Evolutionary conservation across 495 filamentous ascomycete species (phyloP), one percentile per base, ranked within the genome.

Genomic region (Xylona heveae): DNA sequence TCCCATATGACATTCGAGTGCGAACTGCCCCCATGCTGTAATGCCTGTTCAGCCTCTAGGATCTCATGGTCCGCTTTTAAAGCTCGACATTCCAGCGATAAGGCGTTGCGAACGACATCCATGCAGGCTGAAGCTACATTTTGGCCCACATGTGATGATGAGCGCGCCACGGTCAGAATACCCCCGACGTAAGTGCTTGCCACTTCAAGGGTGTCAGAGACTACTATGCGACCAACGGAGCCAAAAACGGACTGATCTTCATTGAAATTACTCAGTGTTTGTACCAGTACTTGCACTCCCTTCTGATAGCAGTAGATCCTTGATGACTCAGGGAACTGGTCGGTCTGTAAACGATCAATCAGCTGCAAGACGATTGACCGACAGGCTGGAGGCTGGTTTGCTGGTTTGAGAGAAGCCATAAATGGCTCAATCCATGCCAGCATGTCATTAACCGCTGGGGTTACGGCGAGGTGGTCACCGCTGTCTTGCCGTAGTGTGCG

Each of bases 1-100:
- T 80, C 71, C 84, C 83, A 92, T 19, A 90, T 67, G 1, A 58
- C 50, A 2, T 67, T 55, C 0, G 72, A 75, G 38, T 75, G 66
- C 4, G 69, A 64, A 30, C 62, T 65, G 9, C 71, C 57, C 15
- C 71, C 69, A 34, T 75, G 63, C 24, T 79, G 71, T n/a, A 84
- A 58, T 7, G 61, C 51, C 16, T 56, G 55, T 2, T 61, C 55
- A 4, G 55, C 57, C 4, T 66, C 54, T 31, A 90, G 60, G 9
- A 71, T 62, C 30, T 71, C 63, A 45, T 69, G 76, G 42, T 85
- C 78, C 36, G 68, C 68, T 26, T 62, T 65, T 1, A 84, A 61
- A 4, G 71, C 74, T 35, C 71, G 71, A 28, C 75, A 73, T 48
- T 92, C 83, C 10, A 92, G 55, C 2, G 64, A 62, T 15, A 94